Evolutionary conservation across 2,329 filamentous ascomycete genomes (phyloP), one percentile per base, ranked within the genome.

Genomic region (Aspergillus sojae): DNA sequence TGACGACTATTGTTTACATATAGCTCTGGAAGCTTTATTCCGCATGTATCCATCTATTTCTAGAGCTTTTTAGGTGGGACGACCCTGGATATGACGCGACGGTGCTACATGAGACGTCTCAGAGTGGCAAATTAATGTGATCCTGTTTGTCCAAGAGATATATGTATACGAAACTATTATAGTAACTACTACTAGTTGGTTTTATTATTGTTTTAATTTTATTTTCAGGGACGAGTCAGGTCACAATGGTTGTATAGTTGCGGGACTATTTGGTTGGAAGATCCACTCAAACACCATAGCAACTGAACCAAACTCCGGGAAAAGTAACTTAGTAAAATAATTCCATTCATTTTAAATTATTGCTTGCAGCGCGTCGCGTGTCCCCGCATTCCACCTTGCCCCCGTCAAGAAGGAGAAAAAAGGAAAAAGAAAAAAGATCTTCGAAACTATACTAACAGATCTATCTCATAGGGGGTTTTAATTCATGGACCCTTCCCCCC

Each of bases 341-440:
- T 36, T 30, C 21, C 30, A 45, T 34, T 30, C 21, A 41, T 30
- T 32, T 57, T 57, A 54, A 58, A 45, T 43, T 45, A 30, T 60
- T 60, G 48, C 46, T 52, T 54, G 57, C 57, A 60, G 57, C 57
- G 54, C 58, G 58, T 67, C 65, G 65, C 68, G 67, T 67, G 67
- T 67, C 68, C 67, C 70, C 68, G 70, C 70, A 71, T 70, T 69
- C 66, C 64, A 58, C 43, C 57, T 50, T 43, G 43, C n/a, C 14
- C 58, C 62, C 58, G 61, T 45, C 57, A 57, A 59, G 66, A 62
- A 67, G 61, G 23, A 26, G 45, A 60, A 54, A 55, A 36, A 36
- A 21, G 26, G 30, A 61, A 60, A 52, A 39, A 36, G 46, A 36
- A 56, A 16, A 45, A 52, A 21, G 19, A 19, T 39, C 48, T 30